Conservation (phyloP, 2,329 filamentous ascomycete species). For the Byssothecium circinans region DNA sequence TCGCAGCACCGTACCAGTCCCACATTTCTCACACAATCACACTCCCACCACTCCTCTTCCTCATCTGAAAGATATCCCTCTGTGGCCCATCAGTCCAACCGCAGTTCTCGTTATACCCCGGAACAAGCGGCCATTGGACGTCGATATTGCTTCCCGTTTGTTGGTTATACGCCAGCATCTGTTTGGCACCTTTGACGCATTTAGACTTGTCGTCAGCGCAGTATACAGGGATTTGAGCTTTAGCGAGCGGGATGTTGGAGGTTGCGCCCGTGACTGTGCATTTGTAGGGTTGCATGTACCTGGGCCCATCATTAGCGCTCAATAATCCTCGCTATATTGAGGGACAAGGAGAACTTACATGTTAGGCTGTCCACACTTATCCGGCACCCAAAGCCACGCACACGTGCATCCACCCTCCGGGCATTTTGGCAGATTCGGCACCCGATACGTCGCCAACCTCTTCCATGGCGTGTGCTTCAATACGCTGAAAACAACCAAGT, state of each 20-base stretch:
- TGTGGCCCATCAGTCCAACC: slow-evolving; percentile 29
- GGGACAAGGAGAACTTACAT: slow-evolving; percentile 25
- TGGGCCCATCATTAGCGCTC: slow-evolving; percentile 4
- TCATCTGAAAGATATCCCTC: slow-evolving; percentile 25
- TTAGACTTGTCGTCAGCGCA: slow-evolving; percentile 47
- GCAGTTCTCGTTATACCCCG: slow-evolving; percentile 29
- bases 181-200: slow-evolving; percentile 53
- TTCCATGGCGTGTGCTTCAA: slow-evolving; percentile 43
- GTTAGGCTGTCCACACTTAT: slow-evolving; percentile 44
- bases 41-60: too few relatives aligned
- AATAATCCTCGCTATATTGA: neutral
- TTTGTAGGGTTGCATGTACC: slow-evolving; percentile 54
- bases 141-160: slow-evolving; percentile 27
- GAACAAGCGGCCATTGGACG: slow-evolving; percentile 12
- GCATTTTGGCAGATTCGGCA: slow-evolving; percentile 44
- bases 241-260: slow-evolving; percentile 46
- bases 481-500: slow-evolving; percentile 56
- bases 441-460: slow-evolving; percentile 41
- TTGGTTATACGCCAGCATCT: slow-evolving; percentile 55
- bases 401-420: slow-evolving; percentile 45
- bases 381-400: slow-evolving; percentile 49
- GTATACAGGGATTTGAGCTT: slow-evolving; percentile 47
- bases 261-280: slow-evolving; percentile 52
- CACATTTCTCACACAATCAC: too few relatives aligned
- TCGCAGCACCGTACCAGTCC: too few relatives aligned